Percentiles rank a stretch among this genome's conserved stretches.
Conservation (phyloP, 192 early-diverging fungal species). For the Cladochytrium replicatum region DNA sequence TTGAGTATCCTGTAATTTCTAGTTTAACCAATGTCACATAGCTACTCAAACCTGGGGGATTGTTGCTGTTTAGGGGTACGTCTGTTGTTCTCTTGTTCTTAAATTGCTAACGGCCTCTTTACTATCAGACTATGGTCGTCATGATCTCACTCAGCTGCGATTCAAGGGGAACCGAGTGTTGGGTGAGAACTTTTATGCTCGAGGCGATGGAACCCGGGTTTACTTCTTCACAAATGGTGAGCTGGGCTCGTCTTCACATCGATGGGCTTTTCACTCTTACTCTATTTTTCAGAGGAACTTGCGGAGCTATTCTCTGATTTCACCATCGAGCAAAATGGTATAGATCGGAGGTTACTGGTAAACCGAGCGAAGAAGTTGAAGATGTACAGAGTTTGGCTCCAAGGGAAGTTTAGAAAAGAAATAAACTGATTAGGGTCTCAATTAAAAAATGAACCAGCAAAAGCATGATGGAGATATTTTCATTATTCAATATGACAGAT, state of each 20-base stretch:
- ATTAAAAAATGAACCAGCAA: no score
- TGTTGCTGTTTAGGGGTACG: constrained; percentile 65
- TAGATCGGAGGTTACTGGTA: constrained; percentile 86
- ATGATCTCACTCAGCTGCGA: constrained; percentile 93
- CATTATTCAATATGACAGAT: no score
- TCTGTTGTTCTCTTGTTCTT: background rate
- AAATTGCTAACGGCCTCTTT: background rate
- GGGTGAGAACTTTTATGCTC: constrained; percentile 90
- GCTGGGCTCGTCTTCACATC: constrained; percentile 9
- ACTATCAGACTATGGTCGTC: constrained; percentile 81
- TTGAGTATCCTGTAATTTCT: background rate
- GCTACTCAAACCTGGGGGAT: constrained; percentile 81
- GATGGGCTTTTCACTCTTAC: constrained; percentile 12
- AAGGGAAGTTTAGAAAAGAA: constrained; percentile 88
- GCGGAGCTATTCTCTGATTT: constrained; percentile 51
- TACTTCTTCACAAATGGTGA: constrained; percentile 80
- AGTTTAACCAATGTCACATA: constrained; percentile 4
- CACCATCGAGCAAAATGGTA: constrained; percentile 75
- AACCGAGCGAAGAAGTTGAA: constrained; percentile 84
- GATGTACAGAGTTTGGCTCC: constrained; percentile 97
- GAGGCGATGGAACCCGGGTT: constrained; percentile 91
- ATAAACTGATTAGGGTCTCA: constrained; percentile 9
- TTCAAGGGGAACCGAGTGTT: constrained; percentile 88
- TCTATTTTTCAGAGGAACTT: constrained; percentile 32
- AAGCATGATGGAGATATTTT: no score